Conservation (phyloP, 1,139 yeast species). For the Kodamaea sp. region DNA sequence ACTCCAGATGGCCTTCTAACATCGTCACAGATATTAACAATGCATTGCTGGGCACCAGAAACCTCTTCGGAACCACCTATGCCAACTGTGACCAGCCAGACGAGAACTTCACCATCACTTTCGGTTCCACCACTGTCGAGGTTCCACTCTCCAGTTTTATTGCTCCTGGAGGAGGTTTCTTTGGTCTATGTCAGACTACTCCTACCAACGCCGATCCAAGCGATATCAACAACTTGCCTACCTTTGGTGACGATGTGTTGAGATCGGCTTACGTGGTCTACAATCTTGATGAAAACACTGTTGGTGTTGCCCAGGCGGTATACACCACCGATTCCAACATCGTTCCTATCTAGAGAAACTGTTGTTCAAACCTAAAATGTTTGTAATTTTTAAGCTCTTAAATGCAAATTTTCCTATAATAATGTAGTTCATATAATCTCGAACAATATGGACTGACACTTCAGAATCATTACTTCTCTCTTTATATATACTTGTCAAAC, state of each 20-base stretch:
- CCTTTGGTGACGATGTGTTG: slow-evolving; percentile 22
- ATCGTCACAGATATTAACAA: no score
- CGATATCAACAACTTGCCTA: slow-evolving; percentile 4
- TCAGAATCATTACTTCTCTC: no score
- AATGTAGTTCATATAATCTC: no score
- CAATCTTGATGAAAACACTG: slow-evolving; percentile 19
- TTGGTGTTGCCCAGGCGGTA: slow-evolving; percentile 22
- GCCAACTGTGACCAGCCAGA: slow-evolving; percentile 5
- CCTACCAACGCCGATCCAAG: background rate
- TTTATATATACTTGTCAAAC: no score
- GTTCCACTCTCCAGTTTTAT: slow-evolving; percentile 6
- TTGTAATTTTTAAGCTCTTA: no score
- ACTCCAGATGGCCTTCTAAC: slow-evolving; percentile 1
- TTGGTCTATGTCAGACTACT: background rate
- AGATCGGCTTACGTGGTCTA: slow-evolving; percentile 24
- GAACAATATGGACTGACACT: no score
- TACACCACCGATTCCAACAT: slow-evolving; percentile 13
- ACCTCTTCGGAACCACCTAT: no score
- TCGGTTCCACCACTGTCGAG: slow-evolving; percentile 2
- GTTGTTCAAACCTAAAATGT: no score
- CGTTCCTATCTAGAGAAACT: slow-evolving; percentile 3
- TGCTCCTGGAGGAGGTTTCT: background rate
- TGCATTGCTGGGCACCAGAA: no score
- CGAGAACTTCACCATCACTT: background rate
- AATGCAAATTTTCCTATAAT: no score